phyloP scores from a whole-genome alignment of 345 rosid species.

The Iberis pinnata region DNA sequence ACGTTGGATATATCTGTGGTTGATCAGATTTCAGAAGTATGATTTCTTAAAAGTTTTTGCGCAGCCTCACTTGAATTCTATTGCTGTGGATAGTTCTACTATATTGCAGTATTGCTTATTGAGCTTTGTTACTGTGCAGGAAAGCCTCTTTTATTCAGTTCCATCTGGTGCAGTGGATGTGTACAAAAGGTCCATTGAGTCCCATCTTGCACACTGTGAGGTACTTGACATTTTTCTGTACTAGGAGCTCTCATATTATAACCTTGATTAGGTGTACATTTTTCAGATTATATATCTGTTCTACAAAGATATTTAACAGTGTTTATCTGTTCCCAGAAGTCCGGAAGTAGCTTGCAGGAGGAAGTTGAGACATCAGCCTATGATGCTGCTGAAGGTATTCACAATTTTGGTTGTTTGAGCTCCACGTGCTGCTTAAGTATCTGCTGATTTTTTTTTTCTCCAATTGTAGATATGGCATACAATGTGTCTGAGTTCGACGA shows the following conservation, averaged over 20 bases:
- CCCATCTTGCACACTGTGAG: slow-evolving; percentile 39
- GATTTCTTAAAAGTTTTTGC: slow-evolving; percentile 15
- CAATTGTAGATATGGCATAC: slow-evolving; percentile 48
- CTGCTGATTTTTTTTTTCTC: not conserved
- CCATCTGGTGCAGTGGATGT: slow-evolving; percentile 72
- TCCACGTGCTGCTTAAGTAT: slow-evolving; percentile 1
- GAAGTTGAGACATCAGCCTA: slow-evolving; percentile 69
- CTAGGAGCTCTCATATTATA: slow-evolving; percentile 1
- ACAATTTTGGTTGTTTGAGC: slow-evolving; percentile 17
- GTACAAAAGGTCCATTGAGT: slow-evolving; percentile 71
- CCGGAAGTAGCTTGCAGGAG: slow-evolving; percentile 66
- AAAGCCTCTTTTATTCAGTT: slow-evolving; percentile 78
- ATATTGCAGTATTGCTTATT: slow-evolving; percentile 15
- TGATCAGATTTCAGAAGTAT: slow-evolving; percentile 73
- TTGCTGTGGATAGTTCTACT: slow-evolving; percentile 4
- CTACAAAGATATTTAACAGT: slow-evolving; percentile 10
- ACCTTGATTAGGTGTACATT: slow-evolving; percentile 4
- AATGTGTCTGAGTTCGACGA: slow-evolving; percentile 47
- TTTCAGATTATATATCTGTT: not conserved
- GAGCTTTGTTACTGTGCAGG: slow-evolving; percentile 46
- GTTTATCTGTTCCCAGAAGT: slow-evolving; percentile 44
- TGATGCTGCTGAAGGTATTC: slow-evolving; percentile 63
- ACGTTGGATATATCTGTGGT: slow-evolving; percentile 53
- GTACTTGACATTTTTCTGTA: slow-evolving; percentile 21
- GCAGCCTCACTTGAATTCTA: slow-evolving; percentile 10